Evolutionary conservation across 768 basidiomycete genomes (phyloP).

Genomic region (Lentinula sp.): DNA sequence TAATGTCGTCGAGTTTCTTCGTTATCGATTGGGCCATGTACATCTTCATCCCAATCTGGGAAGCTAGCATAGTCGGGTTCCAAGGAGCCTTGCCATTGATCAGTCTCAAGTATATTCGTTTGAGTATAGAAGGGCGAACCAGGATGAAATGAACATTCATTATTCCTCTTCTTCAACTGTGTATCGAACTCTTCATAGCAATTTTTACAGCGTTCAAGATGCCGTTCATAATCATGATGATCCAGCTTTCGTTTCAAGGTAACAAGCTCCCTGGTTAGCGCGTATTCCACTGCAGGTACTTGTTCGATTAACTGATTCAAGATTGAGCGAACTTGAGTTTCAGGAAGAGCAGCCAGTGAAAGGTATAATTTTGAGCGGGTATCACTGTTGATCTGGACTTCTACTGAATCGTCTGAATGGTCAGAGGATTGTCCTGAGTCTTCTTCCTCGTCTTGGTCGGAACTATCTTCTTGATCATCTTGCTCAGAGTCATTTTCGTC

Average conservation of each 20-base stretch:
- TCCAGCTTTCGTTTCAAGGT: slow-evolving; percentile 23
- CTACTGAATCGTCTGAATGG: slow-evolving; percentile 21
- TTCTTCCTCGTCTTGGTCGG: background rate
- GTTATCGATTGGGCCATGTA: slow-evolving; percentile 42
- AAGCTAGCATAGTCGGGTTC: slow-evolving; percentile 33
- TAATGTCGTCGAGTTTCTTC: slow-evolving; percentile 28
- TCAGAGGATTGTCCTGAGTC: slow-evolving; percentile 16
- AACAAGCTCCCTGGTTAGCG: slow-evolving; percentile 37
- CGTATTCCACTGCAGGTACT: slow-evolving; percentile 34
- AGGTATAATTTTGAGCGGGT: slow-evolving; percentile 35
- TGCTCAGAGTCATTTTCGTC: slow-evolving; percentile 23
- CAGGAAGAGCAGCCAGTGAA: slow-evolving; percentile 36
- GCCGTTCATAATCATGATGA: slow-evolving; percentile 26
- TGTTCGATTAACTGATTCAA: slow-evolving; percentile 30
- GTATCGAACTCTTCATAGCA: slow-evolving; percentile 44
- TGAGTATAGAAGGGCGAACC: slow-evolving; percentile 24
- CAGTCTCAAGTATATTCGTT: background rate
- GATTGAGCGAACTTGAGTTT: slow-evolving; percentile 36
- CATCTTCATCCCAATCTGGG: slow-evolving; percentile 40
- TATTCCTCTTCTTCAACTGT: slow-evolving; percentile 25
- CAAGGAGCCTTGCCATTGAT: slow-evolving; percentile 27
- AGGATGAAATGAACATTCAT: slow-evolving; percentile 45
- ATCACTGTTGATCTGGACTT: slow-evolving; percentile 29
- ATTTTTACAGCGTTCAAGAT: slow-evolving; percentile 41
- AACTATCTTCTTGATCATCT: slow-evolving; percentile 9